Evolutionary conservation across 1,139 yeast genomes (phyloP), one percentile per base, ranked within the genome.

Genomic region (Yamadazyma dushanensis): DNA sequence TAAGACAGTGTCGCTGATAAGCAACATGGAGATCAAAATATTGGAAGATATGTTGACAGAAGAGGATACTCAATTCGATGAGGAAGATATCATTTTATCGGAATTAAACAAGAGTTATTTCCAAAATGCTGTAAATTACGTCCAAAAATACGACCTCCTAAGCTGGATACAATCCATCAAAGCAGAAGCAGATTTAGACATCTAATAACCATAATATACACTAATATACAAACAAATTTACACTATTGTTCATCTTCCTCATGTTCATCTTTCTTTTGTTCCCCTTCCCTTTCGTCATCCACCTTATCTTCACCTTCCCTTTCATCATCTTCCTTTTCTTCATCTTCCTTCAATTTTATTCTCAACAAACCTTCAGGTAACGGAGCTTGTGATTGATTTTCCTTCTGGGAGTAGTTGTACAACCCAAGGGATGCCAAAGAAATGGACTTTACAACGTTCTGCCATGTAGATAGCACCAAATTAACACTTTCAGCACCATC

Each of bases 381-480:
- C n/a, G 69, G 66, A 1, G 47, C 39, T 13, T 43, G 50, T 2
- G 35, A 56, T 50, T 73, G 76, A 36, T 69, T 70, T 44, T 74
- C 80, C 22, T 61, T 60, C 17, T 70, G 72, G 0, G 71, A 47
- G 42, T 76, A 70, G 37, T 69, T 72, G 39, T 72, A 55, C 33
- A 81, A 57, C 3, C 83, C 79, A 48, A 79, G 57, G 0, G 89
- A 78, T 0, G 94, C 90, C 49, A 85, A 57, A 8, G 83, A 76
- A 0, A 84, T 76, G 1, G 88, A 76, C 41, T 79, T 68, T 16
- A 81, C 66, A 13, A 85, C 83, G 41, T 75, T 78, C 41, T 78
- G 76, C 95, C 95, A 85, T 46, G 81, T 83, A 8, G 81, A 70
- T 49, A 81, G 63, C 4, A 80, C 74, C 11, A 68, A 54, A 4